Conservation (phyloP, 1,139 yeast genomes). For the Yamadazyma triangularis region DNA sequence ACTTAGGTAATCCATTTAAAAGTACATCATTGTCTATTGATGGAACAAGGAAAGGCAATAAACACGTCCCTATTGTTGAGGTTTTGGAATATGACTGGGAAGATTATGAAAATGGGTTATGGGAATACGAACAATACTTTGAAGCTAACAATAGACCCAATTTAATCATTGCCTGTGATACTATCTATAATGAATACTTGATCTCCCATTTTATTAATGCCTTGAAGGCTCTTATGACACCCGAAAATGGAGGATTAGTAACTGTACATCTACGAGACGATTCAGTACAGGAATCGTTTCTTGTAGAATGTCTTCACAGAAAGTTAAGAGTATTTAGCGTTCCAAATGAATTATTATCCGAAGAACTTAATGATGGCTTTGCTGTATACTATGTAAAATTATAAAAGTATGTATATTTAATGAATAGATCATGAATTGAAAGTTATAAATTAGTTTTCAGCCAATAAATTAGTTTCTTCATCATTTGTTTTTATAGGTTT, state of each 20-base stretch:
- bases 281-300: constrained; percentile 46
- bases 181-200: constrained; percentile 63
- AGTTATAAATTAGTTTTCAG: not conserved
- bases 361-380: constrained; percentile 36
- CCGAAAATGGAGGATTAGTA: constrained; percentile 34
- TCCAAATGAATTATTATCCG: constrained; percentile 22
- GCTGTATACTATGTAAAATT: constrained; percentile 33
- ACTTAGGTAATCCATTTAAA: constrained; percentile 15
- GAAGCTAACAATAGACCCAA: constrained; percentile 24
- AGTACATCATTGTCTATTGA: not conserved
- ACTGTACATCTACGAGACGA: constrained; percentile 57
- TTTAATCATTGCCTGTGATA: constrained; percentile 61
- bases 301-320: constrained; percentile 20
- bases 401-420: not conserved
- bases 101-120: constrained; percentile 28
- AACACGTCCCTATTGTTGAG: constrained; percentile 20
- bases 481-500: constrained; percentile 7
- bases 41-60: too few relatives aligned
- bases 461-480: constrained; percentile 14
- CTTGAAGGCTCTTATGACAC: constrained; percentile 27
- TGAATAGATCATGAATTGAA: too few relatives aligned
- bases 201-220: constrained; percentile 49
- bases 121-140: constrained; percentile 14
- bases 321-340: constrained; percentile 21
- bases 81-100: constrained; percentile 69